These are phyloP conservation scores for Desmodesmus armatus DNA, from an alignment of 139 green algal genomes.

Conservation along the genomic window DNA sequence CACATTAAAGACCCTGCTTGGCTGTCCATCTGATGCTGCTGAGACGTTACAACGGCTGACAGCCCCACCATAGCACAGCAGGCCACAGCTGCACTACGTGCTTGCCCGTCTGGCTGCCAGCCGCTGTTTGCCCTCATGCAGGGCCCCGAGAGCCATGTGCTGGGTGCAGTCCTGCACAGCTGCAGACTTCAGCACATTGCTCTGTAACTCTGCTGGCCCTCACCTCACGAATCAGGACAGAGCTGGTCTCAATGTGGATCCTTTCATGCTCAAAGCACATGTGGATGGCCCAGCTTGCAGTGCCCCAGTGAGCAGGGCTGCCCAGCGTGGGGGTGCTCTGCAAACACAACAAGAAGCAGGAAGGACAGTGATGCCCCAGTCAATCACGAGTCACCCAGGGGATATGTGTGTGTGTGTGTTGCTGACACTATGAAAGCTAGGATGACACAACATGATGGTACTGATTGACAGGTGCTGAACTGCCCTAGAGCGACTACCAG, in stretches of 20 bases:
- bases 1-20: too few relatives aligned
- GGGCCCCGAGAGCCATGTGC: neutral
- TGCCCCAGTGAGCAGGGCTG: neutral
- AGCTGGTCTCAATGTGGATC: slow-evolving; percentile 84
- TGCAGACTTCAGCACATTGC: neutral
- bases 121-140: neutral
- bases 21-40: too few relatives aligned
- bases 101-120: neutral
- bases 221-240: slow-evolving; percentile 80
- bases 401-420: slow-evolving; percentile 5
- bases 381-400: neutral
- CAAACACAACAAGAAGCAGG: too few relatives aligned
- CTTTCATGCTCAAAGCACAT: slow-evolving; percentile 90
- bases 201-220: neutral
- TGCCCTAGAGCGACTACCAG: too few relatives aligned
- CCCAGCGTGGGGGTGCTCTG: slow-evolving; percentile 61
- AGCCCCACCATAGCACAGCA: too few relatives aligned
- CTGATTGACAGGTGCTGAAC: too few relatives aligned
- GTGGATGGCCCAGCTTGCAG: slow-evolving; percentile 75
- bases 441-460: too few relatives aligned
- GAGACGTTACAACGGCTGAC: too few relatives aligned
- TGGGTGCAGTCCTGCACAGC: neutral
- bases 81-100: neutral
- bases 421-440: neutral
- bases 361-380: slow-evolving; percentile 56